A percentile compares a stretch with the other conserved stretches of the same genome.
Evolutionary conservation across 768 basidiomycete species (phyloP).

Genomic region (Tricholoma hemisulphureum): DNA sequence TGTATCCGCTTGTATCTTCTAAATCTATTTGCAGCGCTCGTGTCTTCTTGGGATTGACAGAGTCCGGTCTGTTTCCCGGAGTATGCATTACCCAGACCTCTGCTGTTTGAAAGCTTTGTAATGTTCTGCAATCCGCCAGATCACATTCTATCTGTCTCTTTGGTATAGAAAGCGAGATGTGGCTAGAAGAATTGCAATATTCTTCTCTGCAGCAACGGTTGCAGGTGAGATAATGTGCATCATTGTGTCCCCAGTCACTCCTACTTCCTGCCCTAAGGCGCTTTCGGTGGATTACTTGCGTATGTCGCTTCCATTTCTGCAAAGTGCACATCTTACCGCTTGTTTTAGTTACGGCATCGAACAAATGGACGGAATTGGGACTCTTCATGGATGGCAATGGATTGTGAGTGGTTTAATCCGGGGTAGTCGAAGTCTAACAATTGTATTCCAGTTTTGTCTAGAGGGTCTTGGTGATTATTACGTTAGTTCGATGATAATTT

Average conservation of each 20-base stretch:
- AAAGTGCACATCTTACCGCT: slow-evolving; percentile 9
- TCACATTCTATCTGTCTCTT: slow-evolving; percentile 48
- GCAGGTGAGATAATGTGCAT: slow-evolving; percentile 32
- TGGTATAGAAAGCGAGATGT: slow-evolving; percentile 64
- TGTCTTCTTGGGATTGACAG: slow-evolving; percentile 39
- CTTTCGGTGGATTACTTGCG: slow-evolving; percentile 51
- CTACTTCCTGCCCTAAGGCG: slow-evolving; percentile 27
- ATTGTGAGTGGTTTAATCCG: slow-evolving; percentile 34
- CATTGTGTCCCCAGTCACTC: background rate
- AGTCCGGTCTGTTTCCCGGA: slow-evolving; percentile 40
- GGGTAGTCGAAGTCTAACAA: background rate
- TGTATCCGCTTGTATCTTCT: background rate
- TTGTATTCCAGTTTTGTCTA: slow-evolving; percentile 37
- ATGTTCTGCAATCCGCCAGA: slow-evolving; percentile 17
- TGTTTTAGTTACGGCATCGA: slow-evolving; percentile 42
- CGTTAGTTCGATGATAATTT: background rate
- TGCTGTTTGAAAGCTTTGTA: background rate
- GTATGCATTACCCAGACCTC: slow-evolving; percentile 18
- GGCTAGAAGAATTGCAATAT: slow-evolving; percentile 56
- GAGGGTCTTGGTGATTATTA: slow-evolving; percentile 37
- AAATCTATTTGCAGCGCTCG: slow-evolving; percentile 26
- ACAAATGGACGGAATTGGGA: slow-evolving; percentile 40
- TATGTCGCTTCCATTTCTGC: slow-evolving; percentile 19
- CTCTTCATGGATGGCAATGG: slow-evolving; percentile 48
- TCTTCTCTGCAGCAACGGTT: slow-evolving; percentile 61